Percentiles rank a stretch among this genome's conserved stretches.
Evolutionary conservation across 768 basidiomycete genomes (phyloP).

Genomic region (Boletus vinaceobasis): DNA sequence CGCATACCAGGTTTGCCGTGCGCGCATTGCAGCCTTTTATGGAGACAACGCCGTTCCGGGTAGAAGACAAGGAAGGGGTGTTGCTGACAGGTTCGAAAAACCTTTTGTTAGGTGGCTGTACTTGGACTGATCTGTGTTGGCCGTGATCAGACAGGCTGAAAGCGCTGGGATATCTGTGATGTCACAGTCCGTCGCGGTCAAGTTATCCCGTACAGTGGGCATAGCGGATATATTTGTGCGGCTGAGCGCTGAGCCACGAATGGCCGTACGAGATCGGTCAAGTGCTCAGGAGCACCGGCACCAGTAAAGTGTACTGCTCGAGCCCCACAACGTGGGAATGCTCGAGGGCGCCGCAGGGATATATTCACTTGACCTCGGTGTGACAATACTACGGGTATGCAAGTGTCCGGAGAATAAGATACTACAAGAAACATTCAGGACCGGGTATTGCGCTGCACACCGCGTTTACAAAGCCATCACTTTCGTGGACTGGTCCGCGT

Average conservation of each 20-base stretch:
- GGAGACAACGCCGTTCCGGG: slow-evolving; percentile 6
- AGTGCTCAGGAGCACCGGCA: not conserved
- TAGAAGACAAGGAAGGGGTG: slow-evolving; percentile 23
- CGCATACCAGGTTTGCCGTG: slow-evolving; percentile 9
- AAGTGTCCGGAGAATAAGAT: not conserved
- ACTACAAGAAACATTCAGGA: too few species aligned
- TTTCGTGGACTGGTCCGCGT: not conserved
- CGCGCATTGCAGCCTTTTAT: slow-evolving; percentile 10
- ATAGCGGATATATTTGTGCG: not conserved
- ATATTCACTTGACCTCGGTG: not conserved
- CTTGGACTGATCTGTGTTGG: not conserved
- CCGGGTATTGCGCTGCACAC: not conserved
- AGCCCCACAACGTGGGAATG: not conserved
- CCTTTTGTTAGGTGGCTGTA: not conserved
- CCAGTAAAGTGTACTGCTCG: too few species aligned
- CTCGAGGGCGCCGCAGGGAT: not conserved
- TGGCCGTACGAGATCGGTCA: not conserved
- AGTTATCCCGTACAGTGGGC: not conserved
- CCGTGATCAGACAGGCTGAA: slow-evolving; percentile 14
- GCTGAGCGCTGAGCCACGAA: not conserved
- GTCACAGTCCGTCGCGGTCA: not conserved
- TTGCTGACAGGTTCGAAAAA: slow-evolving; percentile 19
- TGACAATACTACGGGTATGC: not conserved
- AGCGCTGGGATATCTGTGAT: slow-evolving; percentile 1
- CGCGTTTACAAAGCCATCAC: not conserved